Conservation (phyloP, 805 yeast species). For the Candida nitratophila region DNA sequence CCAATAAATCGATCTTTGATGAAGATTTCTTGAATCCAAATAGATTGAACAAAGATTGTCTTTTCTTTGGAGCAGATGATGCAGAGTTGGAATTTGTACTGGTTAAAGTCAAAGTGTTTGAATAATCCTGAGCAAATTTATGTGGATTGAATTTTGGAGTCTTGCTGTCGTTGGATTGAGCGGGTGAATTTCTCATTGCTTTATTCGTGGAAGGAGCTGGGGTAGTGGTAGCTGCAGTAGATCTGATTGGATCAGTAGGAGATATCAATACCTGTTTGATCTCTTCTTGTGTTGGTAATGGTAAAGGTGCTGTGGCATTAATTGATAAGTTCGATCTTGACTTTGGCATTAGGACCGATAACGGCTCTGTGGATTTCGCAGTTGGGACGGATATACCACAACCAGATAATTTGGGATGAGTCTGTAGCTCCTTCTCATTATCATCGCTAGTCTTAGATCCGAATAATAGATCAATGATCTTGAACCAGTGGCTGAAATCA, state of each 20-base stretch:
- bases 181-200: too few relatives aligned
- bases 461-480: neutral
- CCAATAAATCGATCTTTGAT: neutral
- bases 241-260: neutral
- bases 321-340: neutral
- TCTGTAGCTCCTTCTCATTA: neutral
- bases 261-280: neutral
- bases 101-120: conserved; percentile 10
- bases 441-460: neutral
- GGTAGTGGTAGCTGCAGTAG: neutral
- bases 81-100: neutral
- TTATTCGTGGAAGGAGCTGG: too few relatives aligned
- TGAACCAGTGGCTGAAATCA: neutral
- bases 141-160: conserved; percentile 14
- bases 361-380: neutral
- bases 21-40: neutral
- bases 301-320: neutral
- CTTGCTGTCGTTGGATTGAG: neutral
- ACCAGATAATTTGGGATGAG: neutral
- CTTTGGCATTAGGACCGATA: neutral
- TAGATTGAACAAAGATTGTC: neutral
- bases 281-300: neutral
- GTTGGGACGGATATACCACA: neutral
- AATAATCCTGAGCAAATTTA: conserved; percentile 14
- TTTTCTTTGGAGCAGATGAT: neutral